Evolutionary conservation across 2,329 filamentous ascomycete species (phyloP), one percentile per base, ranked within the genome.

Genomic region (Diaporthe velutina): DNA sequence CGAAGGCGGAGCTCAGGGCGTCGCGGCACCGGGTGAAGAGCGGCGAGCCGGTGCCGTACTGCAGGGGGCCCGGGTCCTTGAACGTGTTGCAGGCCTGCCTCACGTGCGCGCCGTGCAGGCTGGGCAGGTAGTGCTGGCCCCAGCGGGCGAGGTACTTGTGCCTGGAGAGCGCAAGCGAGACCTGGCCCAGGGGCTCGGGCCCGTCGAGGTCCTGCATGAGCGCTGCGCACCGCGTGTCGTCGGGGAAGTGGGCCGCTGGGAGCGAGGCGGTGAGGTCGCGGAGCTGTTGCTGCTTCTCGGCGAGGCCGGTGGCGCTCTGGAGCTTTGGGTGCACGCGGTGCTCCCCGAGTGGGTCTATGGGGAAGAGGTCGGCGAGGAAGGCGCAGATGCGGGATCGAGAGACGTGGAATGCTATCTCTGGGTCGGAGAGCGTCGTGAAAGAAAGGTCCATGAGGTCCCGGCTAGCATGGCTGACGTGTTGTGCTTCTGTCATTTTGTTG

Each of bases 1-100:
- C 86, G 76, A 90, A 90, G 0, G 86, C 86, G 0, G 77, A 77
- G 73, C 90, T 87, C 0, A 92, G 85, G 1, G 80, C 77, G 64
- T 89, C 84, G 12, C 89, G 83, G 78, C 88, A 91, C 8, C 80
- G 77, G 19, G 81, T 79, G 78, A 93, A 92, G 4, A 92, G 82
- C 0, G 86, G 84, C 70, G 88, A 90, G 1, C 85, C 79, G 0
- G 78, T 78, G 22, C 89, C 86, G 77, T 92, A 92, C 76, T 86
- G 83, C 9, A 89, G 84, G 5, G 90, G 89, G 0, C 90, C 90
- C 0, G 87, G 83, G 75, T 92, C 91, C 78, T 91, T 91, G 86
- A 92, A 92, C 0, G 88, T 88, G 79, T 91, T 91, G 83, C 90
- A 91, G 13, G 88, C 81, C 80, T 92, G 91, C 33, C 86, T 84